These are phyloP conservation scores for Metschnikowia noctiluminum DNA, from an alignment of 805 yeast genomes.

Conservation along the genomic window DNA sequence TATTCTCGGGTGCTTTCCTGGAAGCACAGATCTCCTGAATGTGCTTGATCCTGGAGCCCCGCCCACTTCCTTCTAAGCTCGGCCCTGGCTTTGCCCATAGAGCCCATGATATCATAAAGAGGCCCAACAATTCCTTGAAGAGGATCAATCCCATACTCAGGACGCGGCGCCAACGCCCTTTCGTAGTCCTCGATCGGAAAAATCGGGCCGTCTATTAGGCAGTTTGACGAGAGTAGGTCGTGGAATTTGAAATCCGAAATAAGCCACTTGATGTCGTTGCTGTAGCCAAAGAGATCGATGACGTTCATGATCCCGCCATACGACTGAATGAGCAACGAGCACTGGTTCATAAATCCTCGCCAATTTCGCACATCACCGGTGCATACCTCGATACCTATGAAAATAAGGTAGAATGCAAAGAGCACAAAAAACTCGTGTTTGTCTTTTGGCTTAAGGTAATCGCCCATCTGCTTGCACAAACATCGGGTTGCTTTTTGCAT, in stretches of 20 bases:
- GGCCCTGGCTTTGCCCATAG: conserved; percentile 14
- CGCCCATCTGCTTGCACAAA: conserved; percentile 17
- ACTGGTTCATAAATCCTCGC: conserved; percentile 18
- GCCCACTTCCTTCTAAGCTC: conserved; percentile 9
- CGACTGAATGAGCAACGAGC: conserved; percentile 12
- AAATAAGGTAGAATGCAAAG: conserved; percentile 19
- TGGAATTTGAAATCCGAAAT: conserved; percentile 21
- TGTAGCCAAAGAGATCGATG: conserved; percentile 9
- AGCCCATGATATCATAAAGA: conserved; percentile 15
- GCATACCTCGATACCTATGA: conserved; percentile 21
- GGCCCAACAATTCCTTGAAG: conserved; percentile 18
- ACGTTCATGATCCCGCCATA: conserved; percentile 17
- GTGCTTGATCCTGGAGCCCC: not conserved
- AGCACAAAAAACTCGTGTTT: conserved; percentile 16
- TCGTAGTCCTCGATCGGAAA: conserved; percentile 16
- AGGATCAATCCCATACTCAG: conserved; percentile 19
- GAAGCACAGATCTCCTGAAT: not conserved
- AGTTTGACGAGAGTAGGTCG: conserved; percentile 19
- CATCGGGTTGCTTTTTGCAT: conserved; percentile 20
- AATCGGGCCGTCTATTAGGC: conserved; percentile 17
- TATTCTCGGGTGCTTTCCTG: conserved; percentile 6
- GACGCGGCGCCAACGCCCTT: conserved; percentile 11
- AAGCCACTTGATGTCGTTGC: conserved; percentile 22
- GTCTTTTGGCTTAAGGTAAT: conserved; percentile 11
- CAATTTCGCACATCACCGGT: conserved; percentile 22